A percentile compares a stretch with the other conserved stretches of the same genome.
These are phyloP conservation scores for Phytophthora palmivora DNA, from an alignment of 352 stramenopile genomes.

Conservation along the genomic window DNA sequence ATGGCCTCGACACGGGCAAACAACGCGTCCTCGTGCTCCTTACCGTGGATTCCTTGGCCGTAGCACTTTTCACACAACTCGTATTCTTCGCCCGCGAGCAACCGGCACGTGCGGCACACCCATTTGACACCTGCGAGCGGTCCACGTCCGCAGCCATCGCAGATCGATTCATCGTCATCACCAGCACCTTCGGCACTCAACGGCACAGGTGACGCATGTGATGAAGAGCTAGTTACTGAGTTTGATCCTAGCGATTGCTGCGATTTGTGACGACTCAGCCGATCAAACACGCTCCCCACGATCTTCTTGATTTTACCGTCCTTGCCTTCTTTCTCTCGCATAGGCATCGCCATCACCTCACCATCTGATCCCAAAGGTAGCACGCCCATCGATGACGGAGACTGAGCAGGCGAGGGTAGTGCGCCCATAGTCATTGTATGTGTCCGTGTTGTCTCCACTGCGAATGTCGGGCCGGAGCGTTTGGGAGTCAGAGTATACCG, in stretches of 20 bases:
- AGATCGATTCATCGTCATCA: constrained; percentile 66
- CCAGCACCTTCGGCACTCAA: constrained; percentile 15
- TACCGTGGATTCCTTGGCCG: constrained; percentile 70
- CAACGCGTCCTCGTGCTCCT: constrained; percentile 69
- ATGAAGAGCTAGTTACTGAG: constrained; percentile 18
- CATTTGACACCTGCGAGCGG: constrained; percentile 64
- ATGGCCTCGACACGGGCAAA: constrained; percentile 73
- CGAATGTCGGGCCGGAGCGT: constrained; percentile 35
- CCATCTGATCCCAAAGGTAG: constrained; percentile 29
- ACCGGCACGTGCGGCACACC: constrained; percentile 68
- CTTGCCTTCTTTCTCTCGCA: constrained; percentile 40
- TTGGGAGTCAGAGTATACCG: constrained; percentile 51
- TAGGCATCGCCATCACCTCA: constrained; percentile 31
- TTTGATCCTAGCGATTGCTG: constrained; percentile 39
- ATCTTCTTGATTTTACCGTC: constrained; percentile 86
- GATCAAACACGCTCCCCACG: constrained; percentile 73
- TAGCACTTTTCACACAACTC: constrained; percentile 83
- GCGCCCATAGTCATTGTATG: constrained; percentile 45
- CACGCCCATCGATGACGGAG: constrained; percentile 29
- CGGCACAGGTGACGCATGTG: constrained; percentile 29
- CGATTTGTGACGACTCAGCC: constrained; percentile 71
- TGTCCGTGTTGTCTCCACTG: constrained; percentile 39
- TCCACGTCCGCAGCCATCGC: constrained; percentile 68
- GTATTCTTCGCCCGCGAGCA: constrained; percentile 57
- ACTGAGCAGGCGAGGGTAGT: constrained; percentile 41